Evolutionary conservation across 1,284 basidiomycete species (phyloP).

Genomic region (Irpex sp.): DNA sequence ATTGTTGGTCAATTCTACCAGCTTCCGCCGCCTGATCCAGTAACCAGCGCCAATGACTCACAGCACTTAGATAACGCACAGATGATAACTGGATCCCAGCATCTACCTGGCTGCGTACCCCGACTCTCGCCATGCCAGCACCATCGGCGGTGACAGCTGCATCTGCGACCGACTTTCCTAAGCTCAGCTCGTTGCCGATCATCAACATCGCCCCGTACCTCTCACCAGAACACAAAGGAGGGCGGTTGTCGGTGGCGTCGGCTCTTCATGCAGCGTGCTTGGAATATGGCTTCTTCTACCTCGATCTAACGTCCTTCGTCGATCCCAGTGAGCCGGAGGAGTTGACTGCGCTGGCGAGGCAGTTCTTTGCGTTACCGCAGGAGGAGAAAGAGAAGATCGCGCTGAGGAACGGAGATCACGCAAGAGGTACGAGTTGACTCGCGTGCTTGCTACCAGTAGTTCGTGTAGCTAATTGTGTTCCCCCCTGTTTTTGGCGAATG

Average conservation of each 20-base stretch:
- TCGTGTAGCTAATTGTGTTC: background rate
- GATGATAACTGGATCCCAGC: background rate
- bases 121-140: background rate
- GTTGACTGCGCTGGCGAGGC: constrained; percentile 55
- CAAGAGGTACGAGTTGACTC: constrained; percentile 53
- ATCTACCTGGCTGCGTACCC: background rate
- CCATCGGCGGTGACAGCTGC: background rate
- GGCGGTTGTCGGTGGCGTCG: constrained; percentile 45
- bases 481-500: background rate
- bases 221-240: constrained; percentile 30
- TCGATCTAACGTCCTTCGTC: constrained; percentile 61
- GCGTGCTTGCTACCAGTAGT: background rate
- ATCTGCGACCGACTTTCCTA: constrained; percentile 4
- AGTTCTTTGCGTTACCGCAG: constrained; percentile 71
- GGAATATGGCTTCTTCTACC: constrained; percentile 85
- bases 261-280: constrained; percentile 72
- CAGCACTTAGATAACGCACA: background rate
- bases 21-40: no score
- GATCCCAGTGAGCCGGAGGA: constrained; percentile 60
- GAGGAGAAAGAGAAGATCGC: constrained; percentile 71
- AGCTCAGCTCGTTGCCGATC: constrained; percentile 26
- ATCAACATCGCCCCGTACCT: constrained; percentile 53
- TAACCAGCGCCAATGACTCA: background rate
- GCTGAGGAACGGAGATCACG: constrained; percentile 64
- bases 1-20: no score